Percentiles rank a stretch among this genome's conserved stretches.
These are phyloP conservation scores for Cubamyces lactineus DNA, from an alignment of 768 basidiomycete species.

Conservation along the genomic window DNA sequence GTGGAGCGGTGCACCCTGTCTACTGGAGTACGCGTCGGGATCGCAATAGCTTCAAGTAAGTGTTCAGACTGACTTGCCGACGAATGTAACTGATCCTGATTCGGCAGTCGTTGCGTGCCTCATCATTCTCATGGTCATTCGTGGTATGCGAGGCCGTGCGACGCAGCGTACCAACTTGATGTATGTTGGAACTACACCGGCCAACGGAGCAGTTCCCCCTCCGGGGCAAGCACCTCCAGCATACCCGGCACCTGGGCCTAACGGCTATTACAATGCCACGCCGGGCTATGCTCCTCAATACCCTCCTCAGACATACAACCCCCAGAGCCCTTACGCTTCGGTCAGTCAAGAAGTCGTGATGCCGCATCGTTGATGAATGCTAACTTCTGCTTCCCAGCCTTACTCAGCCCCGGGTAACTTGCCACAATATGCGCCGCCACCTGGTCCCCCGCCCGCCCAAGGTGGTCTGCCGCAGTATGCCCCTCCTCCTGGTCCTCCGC, in stretches of 20 bases:
- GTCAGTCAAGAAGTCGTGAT: constrained; percentile 12
- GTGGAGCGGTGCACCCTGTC: constrained; percentile 10
- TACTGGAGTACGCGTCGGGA: constrained; percentile 19
- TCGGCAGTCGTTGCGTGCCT: constrained; percentile 5
- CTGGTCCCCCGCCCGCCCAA: constrained; percentile 9
- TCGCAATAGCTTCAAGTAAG: constrained; percentile 15
- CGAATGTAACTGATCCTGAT: no score
- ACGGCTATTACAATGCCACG: constrained; percentile 6
- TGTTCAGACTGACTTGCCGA: neutral
- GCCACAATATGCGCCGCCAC: constrained; percentile 16
- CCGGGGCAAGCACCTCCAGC: constrained; percentile 16
- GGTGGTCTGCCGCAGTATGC: constrained; percentile 11
- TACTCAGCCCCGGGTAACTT: constrained; percentile 7
- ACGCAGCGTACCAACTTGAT: constrained; percentile 14
- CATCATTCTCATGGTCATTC: neutral
- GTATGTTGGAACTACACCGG: constrained; percentile 15
- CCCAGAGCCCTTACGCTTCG: constrained; percentile 19
- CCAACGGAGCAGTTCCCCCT: neutral
- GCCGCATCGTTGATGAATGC: neutral
- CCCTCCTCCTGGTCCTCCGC: constrained; percentile 19
- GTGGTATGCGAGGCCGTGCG: constrained; percentile 7
- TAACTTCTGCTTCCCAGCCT: constrained; percentile 11
- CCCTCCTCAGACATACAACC: constrained; percentile 19
- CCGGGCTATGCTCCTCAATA: constrained; percentile 22
- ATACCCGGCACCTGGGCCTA: constrained; percentile 3